phyloP scores from a whole-genome alignment of 306 rosid genomes.

The Citrullus amarus region DNA sequence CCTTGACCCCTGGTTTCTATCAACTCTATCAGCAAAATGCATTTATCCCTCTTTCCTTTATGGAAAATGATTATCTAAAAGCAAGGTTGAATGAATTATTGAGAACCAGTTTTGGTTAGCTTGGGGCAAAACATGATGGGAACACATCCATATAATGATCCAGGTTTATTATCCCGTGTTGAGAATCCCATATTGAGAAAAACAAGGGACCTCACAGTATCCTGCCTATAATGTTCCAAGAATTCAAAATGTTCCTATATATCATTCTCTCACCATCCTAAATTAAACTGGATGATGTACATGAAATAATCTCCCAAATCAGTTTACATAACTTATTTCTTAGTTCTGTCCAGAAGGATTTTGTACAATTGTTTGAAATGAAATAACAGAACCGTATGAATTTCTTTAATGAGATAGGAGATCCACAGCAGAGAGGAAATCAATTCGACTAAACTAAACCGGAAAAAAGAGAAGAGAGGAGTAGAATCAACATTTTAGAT shows the following conservation, averaged over 20 bases:
- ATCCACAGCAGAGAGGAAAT: background rate
- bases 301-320: background rate
- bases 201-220: no score
- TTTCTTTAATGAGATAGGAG: background rate
- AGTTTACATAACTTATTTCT: background rate
- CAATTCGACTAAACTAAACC: background rate
- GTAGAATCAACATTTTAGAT: background rate
- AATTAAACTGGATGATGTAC: background rate
- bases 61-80: background rate
- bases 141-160: background rate
- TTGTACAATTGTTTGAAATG: background rate
- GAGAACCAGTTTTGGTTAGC: background rate
- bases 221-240: background rate
- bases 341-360: background rate
- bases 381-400: background rate
- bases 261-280: background rate
- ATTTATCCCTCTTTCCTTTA: background rate
- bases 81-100: background rate
- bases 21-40: background rate
- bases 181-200: no score
- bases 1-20: background rate
- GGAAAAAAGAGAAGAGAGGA: background rate
- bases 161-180: background rate
- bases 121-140: background rate
- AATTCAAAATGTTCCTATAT: background rate